Percentiles rank a stretch among this genome's conserved stretches.
Conservation (phyloP, 306 rosid species). For the Lathyrus aphaca region DNA sequence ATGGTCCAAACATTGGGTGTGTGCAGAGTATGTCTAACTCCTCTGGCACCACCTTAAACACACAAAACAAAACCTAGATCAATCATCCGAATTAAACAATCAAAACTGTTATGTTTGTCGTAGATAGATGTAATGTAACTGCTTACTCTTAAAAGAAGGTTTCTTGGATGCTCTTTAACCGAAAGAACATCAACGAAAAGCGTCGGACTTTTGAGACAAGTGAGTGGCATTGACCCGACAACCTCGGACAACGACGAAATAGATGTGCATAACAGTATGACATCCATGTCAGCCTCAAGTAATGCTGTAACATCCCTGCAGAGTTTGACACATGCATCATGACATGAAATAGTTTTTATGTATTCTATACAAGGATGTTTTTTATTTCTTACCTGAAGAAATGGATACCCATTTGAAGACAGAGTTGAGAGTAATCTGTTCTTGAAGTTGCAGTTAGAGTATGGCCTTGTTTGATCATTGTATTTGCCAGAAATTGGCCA, state of each 20-base stretch:
- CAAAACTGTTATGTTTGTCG: neutral
- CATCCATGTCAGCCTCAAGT: constrained; percentile 56
- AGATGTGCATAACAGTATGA: constrained; percentile 59
- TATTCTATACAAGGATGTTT: neutral
- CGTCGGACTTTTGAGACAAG: too few relatives aligned
- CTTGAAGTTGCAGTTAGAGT: too few relatives aligned
- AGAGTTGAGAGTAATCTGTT: too few relatives aligned
- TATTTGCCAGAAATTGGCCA: too few relatives aligned
- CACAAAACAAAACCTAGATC: neutral
- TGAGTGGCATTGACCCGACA: too few relatives aligned
- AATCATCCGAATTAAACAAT: neutral
- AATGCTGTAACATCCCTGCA: constrained; percentile 39
- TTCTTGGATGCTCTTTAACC: constrained; percentile 66
- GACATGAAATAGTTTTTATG: neutral
- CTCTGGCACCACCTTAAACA: constrained; percentile 48
- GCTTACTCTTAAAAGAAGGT: constrained; percentile 50
- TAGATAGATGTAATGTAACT: neutral
- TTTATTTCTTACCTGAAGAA: constrained; percentile 56
- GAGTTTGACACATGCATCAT: constrained; percentile 19
- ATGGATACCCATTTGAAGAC: constrained; percentile 57
- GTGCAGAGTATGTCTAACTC: constrained; percentile 63
- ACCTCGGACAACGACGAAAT: constrained; percentile 55
- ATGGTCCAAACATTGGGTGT: constrained; percentile 80
- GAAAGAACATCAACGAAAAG: constrained; percentile 72
- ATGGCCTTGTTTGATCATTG: too few relatives aligned